A percentile compares a stretch with the other conserved stretches of the same genome.
These are phyloP conservation scores for Rubroboletus satanas DNA, from an alignment of 768 basidiomycete genomes.

Conservation along the genomic window DNA sequence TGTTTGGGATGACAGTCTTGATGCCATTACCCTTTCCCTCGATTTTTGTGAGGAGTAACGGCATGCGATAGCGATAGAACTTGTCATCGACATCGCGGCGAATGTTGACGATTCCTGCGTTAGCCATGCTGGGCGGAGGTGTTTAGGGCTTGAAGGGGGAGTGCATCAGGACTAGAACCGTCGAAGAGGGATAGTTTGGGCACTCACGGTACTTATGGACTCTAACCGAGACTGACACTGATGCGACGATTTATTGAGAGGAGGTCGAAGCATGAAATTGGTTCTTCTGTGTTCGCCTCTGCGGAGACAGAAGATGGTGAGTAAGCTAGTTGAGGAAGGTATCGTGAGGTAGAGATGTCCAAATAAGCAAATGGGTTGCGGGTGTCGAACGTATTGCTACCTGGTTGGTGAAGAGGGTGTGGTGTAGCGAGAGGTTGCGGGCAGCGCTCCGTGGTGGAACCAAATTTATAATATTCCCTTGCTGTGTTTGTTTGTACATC, in stretches of 20 bases:
- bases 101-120: conserved; percentile 79
- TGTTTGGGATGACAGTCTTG: conserved; percentile 98
- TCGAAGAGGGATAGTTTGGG: background rate
- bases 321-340: conserved; percentile 21
- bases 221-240: conserved; percentile 53
- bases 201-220: conserved; percentile 51
- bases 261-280: conserved; percentile 88
- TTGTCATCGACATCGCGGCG: conserved; percentile 96
- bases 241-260: conserved; percentile 66
- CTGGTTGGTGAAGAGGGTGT: background rate
- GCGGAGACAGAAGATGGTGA: conserved; percentile 31
- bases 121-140: conserved; percentile 73
- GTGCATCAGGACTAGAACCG: background rate
- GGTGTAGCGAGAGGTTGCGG: background rate
- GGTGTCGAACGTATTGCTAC: background rate
- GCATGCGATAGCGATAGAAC: conserved; percentile 98
- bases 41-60: conserved; percentile 88
- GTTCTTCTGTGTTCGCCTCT: conserved; percentile 33
- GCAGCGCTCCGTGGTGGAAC: conserved; percentile 1
- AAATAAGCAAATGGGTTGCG: conserved; percentile 1
- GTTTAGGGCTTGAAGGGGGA: conserved; percentile 51
- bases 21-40: conserved; percentile 99
- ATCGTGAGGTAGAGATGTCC: conserved; percentile 20
- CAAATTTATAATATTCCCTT: conserved; percentile 23
- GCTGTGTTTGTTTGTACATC: conserved; percentile 24